Conservation (phyloP, 2,329 filamentous ascomycete species). For the Pseudocercospora crystallina region DNA sequence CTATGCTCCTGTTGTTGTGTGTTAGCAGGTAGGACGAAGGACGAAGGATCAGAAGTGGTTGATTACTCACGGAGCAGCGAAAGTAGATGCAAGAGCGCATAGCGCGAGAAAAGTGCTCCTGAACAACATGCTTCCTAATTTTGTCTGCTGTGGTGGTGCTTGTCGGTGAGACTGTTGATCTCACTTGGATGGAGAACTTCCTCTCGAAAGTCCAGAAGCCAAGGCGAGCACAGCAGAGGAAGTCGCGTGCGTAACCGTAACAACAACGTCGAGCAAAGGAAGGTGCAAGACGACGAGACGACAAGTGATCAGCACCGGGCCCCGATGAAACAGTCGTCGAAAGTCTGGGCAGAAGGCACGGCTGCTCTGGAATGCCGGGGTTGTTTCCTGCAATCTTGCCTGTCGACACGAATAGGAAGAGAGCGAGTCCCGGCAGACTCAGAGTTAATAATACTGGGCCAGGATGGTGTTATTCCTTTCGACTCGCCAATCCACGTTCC, state of each 20-base stretch:
- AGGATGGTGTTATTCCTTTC: conserved; percentile 1
- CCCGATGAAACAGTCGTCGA: conserved; percentile 14
- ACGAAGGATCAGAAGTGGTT: neutral
- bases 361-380: conserved; percentile 11
- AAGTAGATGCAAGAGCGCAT: conserved; percentile 25
- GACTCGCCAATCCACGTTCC: neutral
- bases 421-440: conserved; percentile 7
- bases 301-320: conserved; percentile 3
- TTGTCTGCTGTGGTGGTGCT: neutral
- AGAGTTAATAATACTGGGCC: conserved; percentile 2
- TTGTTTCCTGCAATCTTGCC: conserved; percentile 14
- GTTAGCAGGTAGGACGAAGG: neutral
- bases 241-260: too few species aligned
- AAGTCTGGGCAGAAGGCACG: conserved; percentile 14
- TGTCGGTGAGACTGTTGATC: neutral
- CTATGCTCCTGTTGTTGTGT: conserved; percentile 17
- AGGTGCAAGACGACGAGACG: conserved; percentile 5
- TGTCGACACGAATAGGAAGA: conserved; percentile 1
- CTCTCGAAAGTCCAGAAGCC: too few species aligned
- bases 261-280: conserved; percentile 3
- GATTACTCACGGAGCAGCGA: conserved; percentile 29
- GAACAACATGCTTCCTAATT: conserved; percentile 27
- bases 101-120: conserved; percentile 25
- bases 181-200: too few species aligned
- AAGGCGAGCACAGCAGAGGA: too few species aligned